phyloP scores from a whole-genome alignment of 1,139 yeast genomes.

The Yamadazyma songkhlaensis region DNA sequence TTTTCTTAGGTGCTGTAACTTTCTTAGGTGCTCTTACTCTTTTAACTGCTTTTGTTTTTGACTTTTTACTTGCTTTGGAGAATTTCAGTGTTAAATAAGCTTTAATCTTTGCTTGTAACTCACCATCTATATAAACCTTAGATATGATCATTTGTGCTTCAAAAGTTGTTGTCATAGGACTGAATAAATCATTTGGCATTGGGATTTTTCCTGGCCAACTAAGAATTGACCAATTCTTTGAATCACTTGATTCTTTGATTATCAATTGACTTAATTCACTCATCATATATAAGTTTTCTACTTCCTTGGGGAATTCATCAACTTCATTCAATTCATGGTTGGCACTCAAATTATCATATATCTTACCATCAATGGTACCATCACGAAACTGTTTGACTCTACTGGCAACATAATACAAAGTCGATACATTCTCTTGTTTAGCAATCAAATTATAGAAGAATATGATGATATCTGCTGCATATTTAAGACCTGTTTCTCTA shows the following conservation, averaged over 20 bases:
- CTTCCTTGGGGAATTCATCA: slow-evolving; percentile 23
- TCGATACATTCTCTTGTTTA: slow-evolving; percentile 64
- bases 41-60: slow-evolving; percentile 1
- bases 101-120: slow-evolving; percentile 28
- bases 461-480: slow-evolving; percentile 56
- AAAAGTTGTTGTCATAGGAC: slow-evolving; percentile 47
- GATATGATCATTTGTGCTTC: slow-evolving; percentile 47
- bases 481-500: slow-evolving; percentile 38
- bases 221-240: slow-evolving; percentile 64
- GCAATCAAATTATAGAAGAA: slow-evolving; percentile 63
- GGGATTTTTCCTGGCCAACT: slow-evolving; percentile 81
- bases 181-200: slow-evolving; percentile 63
- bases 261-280: slow-evolving; percentile 74
- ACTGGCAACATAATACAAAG: slow-evolving; percentile 74
- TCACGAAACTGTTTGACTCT: slow-evolving; percentile 80
- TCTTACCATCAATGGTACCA: slow-evolving; percentile 35
- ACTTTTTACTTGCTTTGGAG: slow-evolving; percentile 8
- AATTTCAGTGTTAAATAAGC: slow-evolving; percentile 24
- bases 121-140: slow-evolving; percentile 50
- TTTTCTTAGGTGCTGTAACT: slow-evolving; percentile 1
- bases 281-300: slow-evolving; percentile 53
- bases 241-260: slow-evolving; percentile 56
- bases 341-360: slow-evolving; percentile 27
- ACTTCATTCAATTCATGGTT: slow-evolving; percentile 32
- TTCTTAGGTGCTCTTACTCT: neutral